Conservation (phyloP, 352 stramenopile genomes). For the Pythium aristosporum region DNA sequence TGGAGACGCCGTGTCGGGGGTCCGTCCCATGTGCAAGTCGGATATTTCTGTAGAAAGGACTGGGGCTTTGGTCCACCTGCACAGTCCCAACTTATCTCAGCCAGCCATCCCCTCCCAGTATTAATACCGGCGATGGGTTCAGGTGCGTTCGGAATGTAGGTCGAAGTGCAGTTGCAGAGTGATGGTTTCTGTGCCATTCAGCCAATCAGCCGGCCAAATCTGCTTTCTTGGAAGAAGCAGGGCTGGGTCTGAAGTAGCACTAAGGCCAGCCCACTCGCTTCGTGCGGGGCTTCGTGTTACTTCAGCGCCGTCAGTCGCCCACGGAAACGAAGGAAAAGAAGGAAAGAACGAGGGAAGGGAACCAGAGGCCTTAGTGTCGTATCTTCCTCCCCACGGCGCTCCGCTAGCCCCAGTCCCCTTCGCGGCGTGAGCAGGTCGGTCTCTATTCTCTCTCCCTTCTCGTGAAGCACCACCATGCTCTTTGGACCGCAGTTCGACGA, state of each 20-base stretch:
- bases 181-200: conserved; percentile 6
- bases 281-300: conserved; percentile 1
- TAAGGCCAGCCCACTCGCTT: conserved; percentile 3
- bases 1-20: too few relatives aligned
- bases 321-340: neutral
- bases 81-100: too few relatives aligned
- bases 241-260: conserved; percentile 19
- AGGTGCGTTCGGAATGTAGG: conserved; percentile 11
- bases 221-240: conserved; percentile 14
- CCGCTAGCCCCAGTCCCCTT: too few relatives aligned
- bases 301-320: conserved; percentile 7
- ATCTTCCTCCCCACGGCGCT: conserved; percentile 5
- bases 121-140: neutral
- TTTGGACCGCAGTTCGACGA: conserved; percentile 48
- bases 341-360: conserved; percentile 7
- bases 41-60: too few relatives aligned
- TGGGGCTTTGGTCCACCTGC: too few relatives aligned
- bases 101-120: too few relatives aligned
- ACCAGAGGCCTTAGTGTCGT: neutral
- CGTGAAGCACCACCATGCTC: conserved; percentile 19
- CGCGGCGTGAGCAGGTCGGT: too few relatives aligned
- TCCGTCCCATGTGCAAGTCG: too few relatives aligned
- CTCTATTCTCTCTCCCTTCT: neutral
- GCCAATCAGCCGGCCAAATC: conserved; percentile 7
- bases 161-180: conserved; percentile 7